A percentile compares a stretch with the other conserved stretches of the same genome.
phyloP scores from a whole-genome alignment of 345 rosid species.

The Trapa incisa region DNA sequence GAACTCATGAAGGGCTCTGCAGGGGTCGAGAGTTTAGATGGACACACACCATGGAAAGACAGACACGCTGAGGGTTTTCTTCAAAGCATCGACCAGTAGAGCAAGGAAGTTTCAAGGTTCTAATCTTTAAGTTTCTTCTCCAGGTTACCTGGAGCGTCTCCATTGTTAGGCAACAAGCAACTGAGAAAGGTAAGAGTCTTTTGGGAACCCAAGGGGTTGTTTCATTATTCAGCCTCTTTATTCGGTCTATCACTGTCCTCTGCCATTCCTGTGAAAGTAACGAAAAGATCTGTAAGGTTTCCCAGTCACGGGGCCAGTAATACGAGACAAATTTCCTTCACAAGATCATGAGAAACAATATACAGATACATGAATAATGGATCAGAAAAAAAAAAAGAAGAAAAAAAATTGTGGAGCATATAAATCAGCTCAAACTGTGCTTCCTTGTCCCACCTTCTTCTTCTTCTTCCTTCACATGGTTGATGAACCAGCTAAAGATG shows the following conservation, averaged over 20 bases:
- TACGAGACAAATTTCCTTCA: not conserved
- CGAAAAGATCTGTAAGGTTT: not conserved
- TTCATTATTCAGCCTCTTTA: not conserved
- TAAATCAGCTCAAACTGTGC: not conserved
- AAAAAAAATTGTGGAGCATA: constrained; percentile 1
- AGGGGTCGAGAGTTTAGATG: no score
- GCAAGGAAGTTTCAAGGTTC: not conserved
- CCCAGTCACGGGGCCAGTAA: constrained; percentile 23
- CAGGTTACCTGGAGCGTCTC: not conserved
- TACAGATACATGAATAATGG: not conserved
- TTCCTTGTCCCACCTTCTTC: constrained; percentile 5
- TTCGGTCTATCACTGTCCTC: not conserved
- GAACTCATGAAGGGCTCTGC: not conserved
- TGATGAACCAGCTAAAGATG: constrained; percentile 4
- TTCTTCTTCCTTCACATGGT: constrained; percentile 10
- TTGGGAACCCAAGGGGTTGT: not conserved
- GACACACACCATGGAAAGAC: no score
- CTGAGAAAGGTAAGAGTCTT: not conserved
- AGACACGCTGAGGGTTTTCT: no score
- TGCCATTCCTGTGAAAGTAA: not conserved
- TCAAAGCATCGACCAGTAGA: no score
- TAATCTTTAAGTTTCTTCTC: not conserved
- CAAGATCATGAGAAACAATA: not conserved
- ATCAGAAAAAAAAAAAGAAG: no score
- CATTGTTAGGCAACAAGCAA: not conserved